phyloP scores from a whole-genome alignment of 805 yeast species.

The Metschnikowia hibisci region DNA sequence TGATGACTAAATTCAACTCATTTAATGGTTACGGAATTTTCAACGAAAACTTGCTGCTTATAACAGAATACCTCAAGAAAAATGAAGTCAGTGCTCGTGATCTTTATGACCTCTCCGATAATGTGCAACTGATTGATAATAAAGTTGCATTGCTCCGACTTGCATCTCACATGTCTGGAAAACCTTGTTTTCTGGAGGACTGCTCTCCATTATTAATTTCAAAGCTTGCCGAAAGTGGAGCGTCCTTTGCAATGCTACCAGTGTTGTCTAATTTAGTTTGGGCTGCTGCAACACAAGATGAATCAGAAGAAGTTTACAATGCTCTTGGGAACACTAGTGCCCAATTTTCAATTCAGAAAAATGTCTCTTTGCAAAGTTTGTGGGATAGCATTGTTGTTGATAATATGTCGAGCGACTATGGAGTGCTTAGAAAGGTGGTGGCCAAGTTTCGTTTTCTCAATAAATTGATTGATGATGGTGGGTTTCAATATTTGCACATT shows the following conservation, averaged over 20 bases:
- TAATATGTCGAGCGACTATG: slow-evolving; percentile 21
- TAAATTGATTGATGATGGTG: slow-evolving; percentile 14
- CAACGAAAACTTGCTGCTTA: slow-evolving; percentile 11
- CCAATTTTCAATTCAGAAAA: not conserved
- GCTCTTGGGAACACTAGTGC: not conserved
- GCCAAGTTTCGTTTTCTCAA: slow-evolving; percentile 30
- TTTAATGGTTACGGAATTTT: slow-evolving; percentile 35
- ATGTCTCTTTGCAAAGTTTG: not conserved
- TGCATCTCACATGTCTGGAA: not conserved
- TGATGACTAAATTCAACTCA: slow-evolving; percentile 34
- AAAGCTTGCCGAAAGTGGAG: slow-evolving; percentile 16
- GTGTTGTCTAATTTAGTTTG: not conserved
- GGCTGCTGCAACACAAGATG: not conserved
- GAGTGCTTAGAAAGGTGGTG: slow-evolving; percentile 16
- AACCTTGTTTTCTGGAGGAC: slow-evolving; percentile 5
- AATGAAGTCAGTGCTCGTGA: slow-evolving; percentile 1
- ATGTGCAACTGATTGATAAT: slow-evolving; percentile 4
- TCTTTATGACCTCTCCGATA: not conserved
- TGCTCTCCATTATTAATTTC: slow-evolving; percentile 16
- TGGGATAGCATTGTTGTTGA: slow-evolving; percentile 12
- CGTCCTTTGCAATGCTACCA: not conserved
- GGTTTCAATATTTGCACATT: not conserved
- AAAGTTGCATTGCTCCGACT: slow-evolving; percentile 6
- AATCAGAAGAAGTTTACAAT: not conserved
- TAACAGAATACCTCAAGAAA: slow-evolving; percentile 19